Percentiles rank a stretch among this genome's conserved stretches.
Conservation (phyloP, 306 rosid species). For the Myrica gale region DNA sequence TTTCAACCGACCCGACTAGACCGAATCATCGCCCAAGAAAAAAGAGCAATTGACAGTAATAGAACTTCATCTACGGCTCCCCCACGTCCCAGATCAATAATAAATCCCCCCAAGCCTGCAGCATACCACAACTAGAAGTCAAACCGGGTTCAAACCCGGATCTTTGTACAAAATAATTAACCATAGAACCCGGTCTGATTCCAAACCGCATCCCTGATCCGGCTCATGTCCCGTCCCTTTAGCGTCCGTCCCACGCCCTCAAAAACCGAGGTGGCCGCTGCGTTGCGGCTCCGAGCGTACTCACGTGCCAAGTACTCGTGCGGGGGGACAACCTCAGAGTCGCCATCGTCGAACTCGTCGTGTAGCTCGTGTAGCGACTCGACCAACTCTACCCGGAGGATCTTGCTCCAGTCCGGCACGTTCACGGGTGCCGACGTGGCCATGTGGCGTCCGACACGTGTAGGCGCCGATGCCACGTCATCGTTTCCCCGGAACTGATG, state of each 20-base stretch:
- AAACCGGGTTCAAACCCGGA: constrained; percentile 3
- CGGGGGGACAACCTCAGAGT: constrained; percentile 79
- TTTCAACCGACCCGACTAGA: constrained; percentile 36
- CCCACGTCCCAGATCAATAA: background rate
- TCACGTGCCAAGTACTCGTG: constrained; percentile 91
- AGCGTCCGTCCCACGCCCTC: constrained; percentile 95
- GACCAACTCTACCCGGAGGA: constrained; percentile 74
- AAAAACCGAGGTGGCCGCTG: constrained; percentile 74
- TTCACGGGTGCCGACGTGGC: constrained; percentile 83
- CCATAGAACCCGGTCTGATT: constrained; percentile 96
- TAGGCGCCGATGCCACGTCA: constrained; percentile 4
- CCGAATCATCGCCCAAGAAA: constrained; percentile 54
- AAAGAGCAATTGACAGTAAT: constrained; percentile 2
- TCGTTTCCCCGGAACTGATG: constrained; percentile 69
- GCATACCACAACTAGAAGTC: constrained; percentile 11
- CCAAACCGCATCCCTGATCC: constrained; percentile 97
- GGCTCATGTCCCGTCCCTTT: constrained; percentile 91
- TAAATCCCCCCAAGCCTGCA: constrained; percentile 4
- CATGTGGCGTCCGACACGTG: constrained; percentile 48
- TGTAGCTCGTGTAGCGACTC: constrained; percentile 61
- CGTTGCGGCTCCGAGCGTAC: constrained; percentile 53
- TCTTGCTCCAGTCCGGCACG: constrained; percentile 99
- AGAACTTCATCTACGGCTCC: background rate
- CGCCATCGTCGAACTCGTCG: constrained; percentile 34
- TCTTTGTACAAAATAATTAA: constrained; percentile 13